Evolutionary conservation across 2,329 filamentous ascomycete genomes (phyloP).

Genomic region (Hypoxylon rubiginosum): DNA sequence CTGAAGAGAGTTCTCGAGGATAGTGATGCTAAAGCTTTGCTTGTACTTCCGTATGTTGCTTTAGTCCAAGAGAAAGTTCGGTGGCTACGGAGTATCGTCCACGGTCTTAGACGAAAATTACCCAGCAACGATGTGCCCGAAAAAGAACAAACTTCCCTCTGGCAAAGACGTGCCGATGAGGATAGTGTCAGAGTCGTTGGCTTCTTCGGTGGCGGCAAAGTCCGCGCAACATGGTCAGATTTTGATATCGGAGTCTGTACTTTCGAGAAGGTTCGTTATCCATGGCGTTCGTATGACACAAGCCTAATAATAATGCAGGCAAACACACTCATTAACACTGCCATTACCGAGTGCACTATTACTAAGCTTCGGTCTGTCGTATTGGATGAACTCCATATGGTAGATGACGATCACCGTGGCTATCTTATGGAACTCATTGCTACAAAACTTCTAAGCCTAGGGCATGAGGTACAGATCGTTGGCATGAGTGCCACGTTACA

Average conservation of each 20-base stretch:
- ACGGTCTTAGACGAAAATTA: constrained; percentile 65
- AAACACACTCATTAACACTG: constrained; percentile 79
- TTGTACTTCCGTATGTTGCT: constrained; percentile 83
- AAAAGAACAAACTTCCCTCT: constrained; percentile 58
- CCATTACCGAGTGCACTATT: constrained; percentile 78
- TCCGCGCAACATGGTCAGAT: constrained; percentile 76
- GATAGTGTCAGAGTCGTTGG: constrained; percentile 75
- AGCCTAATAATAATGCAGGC: constrained; percentile 63
- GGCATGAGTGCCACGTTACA: constrained; percentile 85
- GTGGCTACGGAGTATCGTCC: constrained; percentile 77
- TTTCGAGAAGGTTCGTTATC: constrained; percentile 74
- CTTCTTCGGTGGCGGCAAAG: constrained; percentile 81
- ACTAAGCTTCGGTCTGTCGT: constrained; percentile 75
- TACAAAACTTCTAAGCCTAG: constrained; percentile 78
- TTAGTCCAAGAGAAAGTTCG: constrained; percentile 84
- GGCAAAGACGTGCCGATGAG: constrained; percentile 68
- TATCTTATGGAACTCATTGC: constrained; percentile 82
- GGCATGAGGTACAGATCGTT: constrained; percentile 76
- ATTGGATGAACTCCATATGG: constrained; percentile 85
- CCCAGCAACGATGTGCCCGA: constrained; percentile 50
- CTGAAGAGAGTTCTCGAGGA: constrained; percentile 77
- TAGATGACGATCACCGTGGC: constrained; percentile 80
- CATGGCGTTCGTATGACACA: constrained; percentile 7
- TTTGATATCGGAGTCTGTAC: constrained; percentile 85
- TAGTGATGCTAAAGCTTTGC: constrained; percentile 74